Percentiles rank a stretch among this genome's conserved stretches.
These are phyloP conservation scores for Aleurites moluccanus DNA, from an alignment of 441 rosid genomes.

Conservation along the genomic window DNA sequence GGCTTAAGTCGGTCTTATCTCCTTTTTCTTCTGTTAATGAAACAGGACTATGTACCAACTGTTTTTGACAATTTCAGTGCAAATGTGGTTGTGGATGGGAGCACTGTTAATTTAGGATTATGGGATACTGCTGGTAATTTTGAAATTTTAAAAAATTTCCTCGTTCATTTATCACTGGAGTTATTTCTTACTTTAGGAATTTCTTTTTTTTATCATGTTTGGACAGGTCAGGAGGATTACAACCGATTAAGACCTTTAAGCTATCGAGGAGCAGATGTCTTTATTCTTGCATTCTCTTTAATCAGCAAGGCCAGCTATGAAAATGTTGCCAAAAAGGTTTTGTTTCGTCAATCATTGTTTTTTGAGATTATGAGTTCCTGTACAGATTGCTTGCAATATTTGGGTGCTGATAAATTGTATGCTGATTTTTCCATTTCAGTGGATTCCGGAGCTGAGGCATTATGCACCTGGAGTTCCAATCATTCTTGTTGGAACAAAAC, in stretches of 20 bases:
- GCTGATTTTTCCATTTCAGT: constrained; percentile 42
- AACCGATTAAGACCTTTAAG: constrained; percentile 72
- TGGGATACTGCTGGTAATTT: constrained; percentile 82
- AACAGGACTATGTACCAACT: constrained; percentile 80
- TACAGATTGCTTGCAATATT: not conserved
- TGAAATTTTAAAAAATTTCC: constrained; percentile 3
- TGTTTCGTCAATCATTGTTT: constrained; percentile 1
- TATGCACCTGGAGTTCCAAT: constrained; percentile 82
- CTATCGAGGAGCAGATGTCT: constrained; percentile 81
- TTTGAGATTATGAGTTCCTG: constrained; percentile 12
- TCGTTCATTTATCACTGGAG: not conserved
- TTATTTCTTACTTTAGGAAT: constrained; percentile 11
- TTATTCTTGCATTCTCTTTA: constrained; percentile 78
- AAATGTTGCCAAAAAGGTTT: constrained; percentile 79
- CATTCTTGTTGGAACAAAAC: constrained; percentile 83
- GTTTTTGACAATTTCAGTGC: constrained; percentile 89
- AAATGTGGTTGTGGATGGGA: constrained; percentile 80
- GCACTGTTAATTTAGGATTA: constrained; percentile 67
- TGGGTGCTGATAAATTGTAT: constrained; percentile 22
- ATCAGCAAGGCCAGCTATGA: constrained; percentile 92
- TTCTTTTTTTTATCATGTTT: constrained; percentile 1
- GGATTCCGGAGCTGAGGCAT: constrained; percentile 86
- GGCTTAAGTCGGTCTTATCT: not conserved
- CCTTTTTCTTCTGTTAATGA: constrained; percentile 19
- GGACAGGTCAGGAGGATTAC: constrained; percentile 76